Conservation (phyloP, 495 filamentous ascomycete genomes). For the Diplogelasinospora grovesii region DNA sequence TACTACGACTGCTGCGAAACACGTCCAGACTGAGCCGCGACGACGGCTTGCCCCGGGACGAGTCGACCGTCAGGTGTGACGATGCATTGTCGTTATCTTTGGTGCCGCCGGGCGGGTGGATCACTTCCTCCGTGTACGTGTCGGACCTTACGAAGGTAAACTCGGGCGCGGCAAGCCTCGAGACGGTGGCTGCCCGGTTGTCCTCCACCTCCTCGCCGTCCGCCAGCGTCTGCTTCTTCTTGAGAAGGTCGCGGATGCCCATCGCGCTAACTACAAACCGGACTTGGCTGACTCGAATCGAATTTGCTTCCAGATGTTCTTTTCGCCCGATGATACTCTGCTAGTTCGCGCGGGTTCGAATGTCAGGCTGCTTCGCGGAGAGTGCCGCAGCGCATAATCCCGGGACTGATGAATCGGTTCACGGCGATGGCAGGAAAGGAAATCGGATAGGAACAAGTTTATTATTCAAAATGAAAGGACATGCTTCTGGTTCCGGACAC, state of each 20-base stretch:
- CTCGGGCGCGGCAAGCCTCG: conserved; percentile 47
- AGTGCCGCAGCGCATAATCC: too few species aligned
- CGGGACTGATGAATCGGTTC: too few species aligned
- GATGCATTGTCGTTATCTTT: conserved; percentile 19
- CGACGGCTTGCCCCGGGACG: conserved; percentile 13
- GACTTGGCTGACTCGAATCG: too few species aligned
- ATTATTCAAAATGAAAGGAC: too few species aligned
- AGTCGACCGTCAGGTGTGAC: conserved; percentile 29
- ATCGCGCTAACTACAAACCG: too few species aligned
- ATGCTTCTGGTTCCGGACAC: too few species aligned
- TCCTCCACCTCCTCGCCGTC: conserved; percentile 37
- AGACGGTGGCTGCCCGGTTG: conserved; percentile 22
- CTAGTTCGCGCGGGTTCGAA: too few species aligned
- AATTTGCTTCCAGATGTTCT: too few species aligned
- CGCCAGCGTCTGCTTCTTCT: conserved; percentile 57
- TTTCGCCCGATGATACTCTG: too few species aligned
- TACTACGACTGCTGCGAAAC: conserved; percentile 40
- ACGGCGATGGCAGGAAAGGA: too few species aligned
- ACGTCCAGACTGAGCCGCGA: conserved; percentile 23
- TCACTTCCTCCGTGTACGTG: conserved; percentile 70
- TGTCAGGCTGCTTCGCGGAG: too few species aligned
- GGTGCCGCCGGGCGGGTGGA: conserved; percentile 52
- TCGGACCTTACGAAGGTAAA: conserved; percentile 83
- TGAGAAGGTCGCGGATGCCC: conserved; percentile 67
- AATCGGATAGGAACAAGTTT: too few species aligned